Conservation (phyloP, 106 monocot genomes). For the Acorus calamus region DNA sequence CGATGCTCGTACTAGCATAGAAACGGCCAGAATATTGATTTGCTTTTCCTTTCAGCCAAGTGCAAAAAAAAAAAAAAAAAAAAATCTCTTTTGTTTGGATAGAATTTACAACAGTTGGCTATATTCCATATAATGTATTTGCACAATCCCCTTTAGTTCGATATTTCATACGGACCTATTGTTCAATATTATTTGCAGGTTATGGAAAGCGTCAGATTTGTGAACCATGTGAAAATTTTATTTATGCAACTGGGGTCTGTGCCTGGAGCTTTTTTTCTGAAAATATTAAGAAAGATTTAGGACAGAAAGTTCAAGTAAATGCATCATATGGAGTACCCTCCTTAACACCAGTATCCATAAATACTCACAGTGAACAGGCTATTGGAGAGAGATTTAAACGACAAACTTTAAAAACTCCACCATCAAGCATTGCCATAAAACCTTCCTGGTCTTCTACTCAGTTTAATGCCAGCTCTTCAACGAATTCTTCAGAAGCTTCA, state of each 20-base stretch:
- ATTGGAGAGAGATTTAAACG: too few species aligned
- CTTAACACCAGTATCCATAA: not conserved
- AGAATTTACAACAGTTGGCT: too few species aligned
- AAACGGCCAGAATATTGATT: too few species aligned
- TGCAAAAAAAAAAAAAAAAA: too few species aligned
- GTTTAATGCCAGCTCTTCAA: constrained; percentile 3
- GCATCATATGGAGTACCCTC: constrained; percentile 1
- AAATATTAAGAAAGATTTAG: constrained; percentile 3
- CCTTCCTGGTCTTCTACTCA: constrained; percentile 10
- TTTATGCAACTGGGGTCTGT: constrained; percentile 25
- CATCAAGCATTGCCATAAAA: constrained; percentile 8
- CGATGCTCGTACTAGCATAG: too few species aligned
- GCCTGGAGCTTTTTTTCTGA: constrained; percentile 12
- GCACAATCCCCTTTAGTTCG: too few species aligned
- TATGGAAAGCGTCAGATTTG: constrained; percentile 37
- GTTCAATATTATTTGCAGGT: constrained; percentile 27
- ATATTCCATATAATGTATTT: too few species aligned
- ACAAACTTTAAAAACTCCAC: not conserved
- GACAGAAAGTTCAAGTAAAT: constrained; percentile 6
- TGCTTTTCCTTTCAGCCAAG: too few species aligned
- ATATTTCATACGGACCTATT: too few species aligned
- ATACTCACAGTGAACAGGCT: not conserved
- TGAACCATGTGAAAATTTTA: constrained; percentile 32
- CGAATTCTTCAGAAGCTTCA: constrained; percentile 2
- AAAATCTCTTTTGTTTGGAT: too few species aligned